Base-by-base conservation (phyloP, 768 basidiomycete species). In the Erythrobasidium yunnanense region DNA sequence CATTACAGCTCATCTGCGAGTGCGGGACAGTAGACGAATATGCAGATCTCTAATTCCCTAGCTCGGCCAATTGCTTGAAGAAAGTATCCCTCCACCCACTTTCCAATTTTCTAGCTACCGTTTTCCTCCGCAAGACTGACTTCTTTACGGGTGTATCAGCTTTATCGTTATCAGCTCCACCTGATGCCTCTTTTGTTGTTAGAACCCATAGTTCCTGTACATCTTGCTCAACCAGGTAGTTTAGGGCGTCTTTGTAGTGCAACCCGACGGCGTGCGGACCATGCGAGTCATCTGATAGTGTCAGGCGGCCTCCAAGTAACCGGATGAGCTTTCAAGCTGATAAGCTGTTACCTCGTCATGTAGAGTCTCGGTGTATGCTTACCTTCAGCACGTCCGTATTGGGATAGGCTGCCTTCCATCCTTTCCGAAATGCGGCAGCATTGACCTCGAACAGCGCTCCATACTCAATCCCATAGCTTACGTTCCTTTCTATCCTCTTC, bases 221-320 rank as follows among this genome's bases (percentile, higher is more conserved):
- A 2, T 81, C 82, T n/a, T 81, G 73, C 1, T 77, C 77, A 50
- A 78, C 77, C 29, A 90, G 78, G 76, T 96, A 97, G 11, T 80
- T 78, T 51, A 78, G 79, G 68, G 87, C 76, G 20, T 81, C 79
- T 60, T 78, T 73, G 71, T 96, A 99, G 75, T 96, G 90, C 66
- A 90, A 79, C 0, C 90, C 91, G 58, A 97, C 90, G 7, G 84
- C 83, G 30, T 84, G 83, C 1, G 90, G 87, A 0, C 89, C 90
- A 72, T 99, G 95, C 56, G 91, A 92, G 77, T 97, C 95, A 74
- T 97, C 95, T 4, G 93, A 97, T 27, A 99, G 80, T 20, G 85
- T 82, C 69, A 95, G 83, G 23, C 83, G 82, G 1, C 92, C 95
- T 8, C 81, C 82, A 52, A 80, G 76, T 46, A 79, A 73, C n/a